Evolutionary conservation across 441 rosid species (phyloP), one percentile per base, ranked within the genome.

Genomic region (Brassica hybrid): DNA sequence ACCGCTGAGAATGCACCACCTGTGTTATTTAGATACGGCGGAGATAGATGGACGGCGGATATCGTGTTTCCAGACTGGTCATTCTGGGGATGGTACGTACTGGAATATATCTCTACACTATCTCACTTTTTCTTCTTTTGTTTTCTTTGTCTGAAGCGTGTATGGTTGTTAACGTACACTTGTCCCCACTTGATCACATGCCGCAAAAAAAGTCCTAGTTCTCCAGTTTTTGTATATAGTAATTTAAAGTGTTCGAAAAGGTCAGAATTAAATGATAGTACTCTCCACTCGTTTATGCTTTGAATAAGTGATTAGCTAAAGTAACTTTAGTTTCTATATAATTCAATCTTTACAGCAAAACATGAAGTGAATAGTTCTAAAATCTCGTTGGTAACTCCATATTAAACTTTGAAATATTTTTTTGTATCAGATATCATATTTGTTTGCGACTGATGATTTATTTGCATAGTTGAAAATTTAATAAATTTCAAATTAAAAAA

Each of bases 51-150:
- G 85, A 84, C 92, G 6, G 41, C 84, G 77, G 96, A 91, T 72
- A 79, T 93, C 11, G 96, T 88, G 13, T 83, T 91, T 71, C 97
- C 96, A 9, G 96, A 91, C 73, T 91, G 94, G 94, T 86, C 93
- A 23, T 91, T 89, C 71, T 91, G 97, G 98, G 95, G 97, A 71
- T 93, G 98, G 96, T 93, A 74, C 1, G 81, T 68, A 73, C 3
- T 17, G 0, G 10, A 78, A 9, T 34, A 59, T 38, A 4, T 43
- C 61, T 16, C 65, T 45, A 32, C 52, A 67, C 32, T n/a, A n/a
- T n/a, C n/a, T n/a, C n/a, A n/a, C n/a, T n/a, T n/a, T 41, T 2
- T 12, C 16, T 8, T 19, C 3, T 66, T 1, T 13, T 10, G 16
- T 38, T 60, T 70, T 72, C 23, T 57, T 58, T 4, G 66, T 52